A percentile compares a stretch with the other conserved stretches of the same genome.
Evolutionary conservation across 495 filamentous ascomycete species (phyloP).

Genomic region (Penicillium simplicissimum): DNA sequence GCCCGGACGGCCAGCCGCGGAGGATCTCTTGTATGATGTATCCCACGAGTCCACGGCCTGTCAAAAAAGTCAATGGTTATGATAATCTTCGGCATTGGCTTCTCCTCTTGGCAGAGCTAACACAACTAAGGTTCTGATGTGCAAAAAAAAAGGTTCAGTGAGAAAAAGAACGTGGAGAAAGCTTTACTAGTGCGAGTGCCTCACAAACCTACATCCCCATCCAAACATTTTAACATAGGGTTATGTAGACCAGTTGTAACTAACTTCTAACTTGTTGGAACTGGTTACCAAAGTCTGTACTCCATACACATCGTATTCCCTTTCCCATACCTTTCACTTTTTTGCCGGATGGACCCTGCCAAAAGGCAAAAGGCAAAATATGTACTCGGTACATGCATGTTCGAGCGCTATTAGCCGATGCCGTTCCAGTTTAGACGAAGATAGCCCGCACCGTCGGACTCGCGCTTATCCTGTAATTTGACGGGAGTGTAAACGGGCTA

Average conservation of each 20-base stretch:
- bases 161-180: slow-evolving; percentile 1
- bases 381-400: neutral
- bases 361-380: neutral
- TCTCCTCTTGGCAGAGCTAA: slow-evolving; percentile 13
- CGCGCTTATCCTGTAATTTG: neutral
- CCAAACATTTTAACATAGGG: neutral
- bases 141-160: neutral
- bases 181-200: slow-evolving; percentile 6
- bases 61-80: slow-evolving; percentile 9
- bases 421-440: neutral
- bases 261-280: neutral
- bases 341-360: neutral
- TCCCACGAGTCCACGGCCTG: neutral
- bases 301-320: neutral
- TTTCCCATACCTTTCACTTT: neutral
- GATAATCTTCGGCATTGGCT: slow-evolving; percentile 11
- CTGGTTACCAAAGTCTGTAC: neutral
- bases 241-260: neutral
- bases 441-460: slow-evolving; percentile 1
- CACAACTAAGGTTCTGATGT: slow-evolving; percentile 2
- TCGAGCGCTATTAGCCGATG: slow-evolving; percentile 1
- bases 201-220: neutral
- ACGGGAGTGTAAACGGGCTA: neutral
- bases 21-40: neutral
- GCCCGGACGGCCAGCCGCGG: neutral